A percentile compares a stretch with the other conserved stretches of the same genome.
Evolutionary conservation across 176 grass and related monocot genomes (phyloP).

Genomic region (Rhipidocladum racemiflorum): DNA sequence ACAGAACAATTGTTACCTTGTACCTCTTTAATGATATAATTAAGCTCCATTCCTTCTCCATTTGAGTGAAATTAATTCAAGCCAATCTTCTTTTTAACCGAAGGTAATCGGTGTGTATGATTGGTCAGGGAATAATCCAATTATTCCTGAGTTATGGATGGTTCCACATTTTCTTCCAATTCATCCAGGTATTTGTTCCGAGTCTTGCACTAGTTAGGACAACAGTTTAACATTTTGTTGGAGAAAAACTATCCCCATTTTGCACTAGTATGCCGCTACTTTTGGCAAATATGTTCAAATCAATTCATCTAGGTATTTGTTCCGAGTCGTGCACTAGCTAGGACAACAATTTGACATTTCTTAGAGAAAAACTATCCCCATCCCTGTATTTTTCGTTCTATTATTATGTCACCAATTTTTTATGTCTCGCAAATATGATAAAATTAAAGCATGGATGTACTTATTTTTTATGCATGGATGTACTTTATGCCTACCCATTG

Average conservation of each 20-base stretch:
- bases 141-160: slow-evolving; percentile 55
- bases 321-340: too few species aligned
- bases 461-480: background rate
- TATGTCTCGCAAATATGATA: background rate
- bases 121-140: slow-evolving; percentile 56
- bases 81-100: background rate
- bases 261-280: too few species aligned
- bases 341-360: background rate
- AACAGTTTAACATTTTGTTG: too few species aligned
- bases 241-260: too few species aligned
- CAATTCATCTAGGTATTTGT: too few species aligned
- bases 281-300: too few species aligned
- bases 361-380: background rate
- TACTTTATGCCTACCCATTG: background rate
- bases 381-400: background rate
- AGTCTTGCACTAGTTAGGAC: too few species aligned
- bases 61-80: background rate
- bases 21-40: background rate
- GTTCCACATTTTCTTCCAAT: slow-evolving; percentile 56
- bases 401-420: too few species aligned
- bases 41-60: background rate
- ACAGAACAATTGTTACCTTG: background rate
- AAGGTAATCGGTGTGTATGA: slow-evolving; percentile 57
- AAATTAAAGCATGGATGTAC: background rate
- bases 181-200: too few species aligned